Evolutionary conservation across 306 rosid genomes (phyloP).

Genomic region (Arachis stenosperma): DNA sequence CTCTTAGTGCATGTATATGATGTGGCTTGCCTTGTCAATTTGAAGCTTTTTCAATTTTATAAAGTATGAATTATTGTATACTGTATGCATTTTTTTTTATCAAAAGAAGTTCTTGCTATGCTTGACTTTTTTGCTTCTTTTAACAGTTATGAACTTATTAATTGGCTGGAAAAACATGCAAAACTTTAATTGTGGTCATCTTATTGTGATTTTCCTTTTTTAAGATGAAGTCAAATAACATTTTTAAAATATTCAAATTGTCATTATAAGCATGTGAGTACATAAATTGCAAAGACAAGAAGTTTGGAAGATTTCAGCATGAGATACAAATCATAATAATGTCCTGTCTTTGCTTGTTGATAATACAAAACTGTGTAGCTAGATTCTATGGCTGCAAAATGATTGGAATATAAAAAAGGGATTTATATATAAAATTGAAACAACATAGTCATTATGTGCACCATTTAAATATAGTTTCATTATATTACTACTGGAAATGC

Average conservation of each 20-base stretch:
- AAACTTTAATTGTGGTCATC: not conserved
- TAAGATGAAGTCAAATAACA: too few species aligned
- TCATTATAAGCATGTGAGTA: too few species aligned
- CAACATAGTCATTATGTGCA: not conserved
- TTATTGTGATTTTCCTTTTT: too few species aligned
- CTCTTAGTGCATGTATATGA: slow-evolving; percentile 21
- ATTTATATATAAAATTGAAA: slow-evolving; percentile 14
- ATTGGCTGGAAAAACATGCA: slow-evolving; percentile 14
- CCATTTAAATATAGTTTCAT: slow-evolving; percentile 16
- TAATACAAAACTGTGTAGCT: slow-evolving; percentile 15
- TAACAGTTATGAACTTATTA: not conserved
- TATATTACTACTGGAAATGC: slow-evolving; percentile 16
- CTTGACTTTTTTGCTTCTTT: slow-evolving; percentile 3
- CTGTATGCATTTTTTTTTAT: too few species aligned
- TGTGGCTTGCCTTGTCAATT: slow-evolving; percentile 14
- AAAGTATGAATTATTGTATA: not conserved
- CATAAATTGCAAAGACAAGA: slow-evolving; percentile 13
- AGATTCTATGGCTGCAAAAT: slow-evolving; percentile 1
- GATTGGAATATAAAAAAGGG: not conserved
- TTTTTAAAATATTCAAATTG: too few species aligned
- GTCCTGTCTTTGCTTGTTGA: slow-evolving; percentile 29
- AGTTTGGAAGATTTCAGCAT: slow-evolving; percentile 30
- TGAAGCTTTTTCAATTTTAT: slow-evolving; percentile 14
- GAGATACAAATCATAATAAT: slow-evolving; percentile 1
- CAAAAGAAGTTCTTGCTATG: not conserved